Evolutionary conservation across 768 basidiomycete genomes (phyloP), one percentile per base, ranked within the genome.

Genomic region (Rhizopogon vinicolor): DNA sequence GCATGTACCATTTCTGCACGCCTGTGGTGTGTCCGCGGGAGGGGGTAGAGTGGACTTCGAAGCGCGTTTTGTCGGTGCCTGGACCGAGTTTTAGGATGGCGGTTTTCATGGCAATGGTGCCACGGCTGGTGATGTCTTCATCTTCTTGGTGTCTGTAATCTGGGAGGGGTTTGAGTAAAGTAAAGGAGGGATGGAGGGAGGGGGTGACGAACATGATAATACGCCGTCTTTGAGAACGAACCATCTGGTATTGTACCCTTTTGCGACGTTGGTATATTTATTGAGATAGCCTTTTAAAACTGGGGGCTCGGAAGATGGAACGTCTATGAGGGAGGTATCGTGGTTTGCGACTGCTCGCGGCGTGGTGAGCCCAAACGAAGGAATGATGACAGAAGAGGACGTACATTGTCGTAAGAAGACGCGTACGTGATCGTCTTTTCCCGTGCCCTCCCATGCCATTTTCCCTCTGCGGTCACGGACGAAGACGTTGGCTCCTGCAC

Each of bases 201-300:
- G 19, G 22, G 39, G 25, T 25, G 1, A 80, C 89, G 25, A 65
- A 91, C 91, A 93, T 16, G 89, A 91, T n/a, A 95, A 68, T 25
- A 89, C 76, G 0, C 93, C 94, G 52, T 87, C 82, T 63, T 90
- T 86, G 18, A 97, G 79, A 0, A 96, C 91, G 64, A 98, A 96
- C 93, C 93, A 97, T 1, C 94, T 78, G 0, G 89, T 88, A 56
- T 84, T 86, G 66, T 93, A 96, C 0, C 95, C 94, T 61, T 84
- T 86, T 0, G 92, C 91, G 40, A 97, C 90, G 62, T 97, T 98
- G 1, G 88, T 86, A 65, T 94, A 97, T 68, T 98, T 98, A 69
- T 90, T 92, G 18, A 93, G 74, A 64, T 92, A 92, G 0, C 91
- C 92, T 58, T 82, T 85, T 54, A 91, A 69, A 3, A 76, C 68